Percentiles rank a stretch among this genome's conserved stretches.
phyloP scores from a whole-genome alignment of 2,329 filamentous ascomycete genomes.

The Stemphylium vesicarium region DNA sequence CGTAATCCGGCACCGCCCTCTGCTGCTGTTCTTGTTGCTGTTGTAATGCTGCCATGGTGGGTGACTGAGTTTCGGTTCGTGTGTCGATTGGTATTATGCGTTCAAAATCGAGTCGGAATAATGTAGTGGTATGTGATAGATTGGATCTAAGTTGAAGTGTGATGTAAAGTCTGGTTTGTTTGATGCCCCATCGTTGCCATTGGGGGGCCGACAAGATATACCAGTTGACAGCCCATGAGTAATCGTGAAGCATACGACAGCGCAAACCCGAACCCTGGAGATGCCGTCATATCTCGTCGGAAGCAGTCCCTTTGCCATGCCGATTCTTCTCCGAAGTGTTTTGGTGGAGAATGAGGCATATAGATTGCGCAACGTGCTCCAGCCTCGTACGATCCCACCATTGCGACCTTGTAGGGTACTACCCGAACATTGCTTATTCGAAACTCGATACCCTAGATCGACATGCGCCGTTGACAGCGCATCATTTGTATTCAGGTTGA shows the following conservation, averaged over 20 bases:
- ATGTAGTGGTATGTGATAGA: neutral
- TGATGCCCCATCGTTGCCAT: too few relatives aligned
- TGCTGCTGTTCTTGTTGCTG: neutral
- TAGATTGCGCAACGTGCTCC: neutral
- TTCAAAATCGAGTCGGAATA: neutral
- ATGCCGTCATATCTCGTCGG: neutral
- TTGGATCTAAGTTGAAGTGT: neutral
- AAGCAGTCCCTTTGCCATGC: neutral
- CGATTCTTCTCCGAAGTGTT: neutral
- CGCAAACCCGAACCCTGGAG: neutral
- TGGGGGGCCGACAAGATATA: neutral
- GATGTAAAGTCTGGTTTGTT: neutral
- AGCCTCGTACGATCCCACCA: neutral
- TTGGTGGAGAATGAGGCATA: conserved; percentile 1
- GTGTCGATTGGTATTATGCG: neutral
- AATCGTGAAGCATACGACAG: neutral
- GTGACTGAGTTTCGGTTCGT: neutral
- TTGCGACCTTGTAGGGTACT: neutral
- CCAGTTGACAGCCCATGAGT: neutral
- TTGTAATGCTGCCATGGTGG: neutral
- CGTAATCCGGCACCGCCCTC: neutral
- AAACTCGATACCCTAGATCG: too few relatives aligned
- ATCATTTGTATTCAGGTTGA: neutral
- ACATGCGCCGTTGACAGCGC: neutral
- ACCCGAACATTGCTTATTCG: too few relatives aligned